Evolutionary conservation across 2,329 filamentous ascomycete genomes (phyloP), one percentile per base, ranked within the genome.

Genomic region (Graphium sp.): DNA sequence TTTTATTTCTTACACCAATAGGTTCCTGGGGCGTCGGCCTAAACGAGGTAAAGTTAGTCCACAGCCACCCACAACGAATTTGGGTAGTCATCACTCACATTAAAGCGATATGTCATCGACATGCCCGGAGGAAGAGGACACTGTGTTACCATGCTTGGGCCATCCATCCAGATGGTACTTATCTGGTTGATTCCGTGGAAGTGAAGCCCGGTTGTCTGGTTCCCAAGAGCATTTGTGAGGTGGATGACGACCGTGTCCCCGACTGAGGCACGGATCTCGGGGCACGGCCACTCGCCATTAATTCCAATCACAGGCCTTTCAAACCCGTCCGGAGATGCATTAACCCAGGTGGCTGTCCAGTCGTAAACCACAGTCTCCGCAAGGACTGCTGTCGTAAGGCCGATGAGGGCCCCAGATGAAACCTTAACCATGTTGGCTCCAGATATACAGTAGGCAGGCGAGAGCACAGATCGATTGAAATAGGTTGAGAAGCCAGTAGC

Each of bases 221-320:
- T 64, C 11, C 54, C 57, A 4, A 69, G 50, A 18, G 48, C 40
- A 44, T 69, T 69, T 36, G 46, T 46, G n/a, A 66, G 41, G 31
- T 58, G 61, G 21, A 67, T 49, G 5, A 62, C 39, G 29, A 68
- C 32, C 13, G 48, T 57, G 34, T 69, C 64, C 5, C 74, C 74
- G 28, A 72, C 53, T 26, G 61, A 62, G 21, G 66, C 74, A 29
- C 66, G 59, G 32, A 83, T 73, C 16, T 52, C 49, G 1, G 81
- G 80, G 29, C 78, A 62, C 2, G 80, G 81, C 75, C 79, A 83
- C 52, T 74, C 48, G 5, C 67, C 68, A 41, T 89, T 87, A 53
- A 89, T 76, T 25, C 76, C 78, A 43, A 87, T 80, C 4, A 67
- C 66, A n/a, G 70, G 62, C 18, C 79, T 63, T 22, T 66, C 57